A percentile compares a stretch with the other conserved stretches of the same genome.
These are phyloP conservation scores for Hanseniaspora vineae DNA, from an alignment of 805 yeast genomes.

Conservation along the genomic window DNA sequence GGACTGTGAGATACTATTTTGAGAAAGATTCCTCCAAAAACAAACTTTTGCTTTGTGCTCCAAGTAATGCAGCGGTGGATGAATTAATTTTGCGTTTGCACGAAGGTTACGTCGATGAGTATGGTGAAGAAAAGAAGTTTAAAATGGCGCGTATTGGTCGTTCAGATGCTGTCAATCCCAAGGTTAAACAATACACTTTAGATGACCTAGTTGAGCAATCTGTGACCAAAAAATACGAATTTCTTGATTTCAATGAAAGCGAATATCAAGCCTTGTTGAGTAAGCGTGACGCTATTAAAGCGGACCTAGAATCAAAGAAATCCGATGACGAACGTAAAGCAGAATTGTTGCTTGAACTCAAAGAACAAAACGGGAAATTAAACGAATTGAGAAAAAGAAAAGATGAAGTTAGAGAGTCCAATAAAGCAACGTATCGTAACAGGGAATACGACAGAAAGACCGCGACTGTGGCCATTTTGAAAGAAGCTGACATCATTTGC, in stretches of 20 bases:
- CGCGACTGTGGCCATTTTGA: constrained; percentile 15
- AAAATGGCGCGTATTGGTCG: constrained; percentile 78
- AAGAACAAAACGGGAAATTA: constrained; percentile 46
- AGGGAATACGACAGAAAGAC: constrained; percentile 68
- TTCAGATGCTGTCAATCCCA: constrained; percentile 71
- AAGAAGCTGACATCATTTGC: constrained; percentile 22
- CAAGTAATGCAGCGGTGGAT: constrained; percentile 98
- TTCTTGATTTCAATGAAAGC: constrained; percentile 22
- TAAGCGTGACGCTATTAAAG: constrained; percentile 45
- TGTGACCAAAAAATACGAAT: constrained; percentile 29
- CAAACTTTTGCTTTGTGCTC: constrained; percentile 85
- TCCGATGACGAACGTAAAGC: constrained; percentile 27
- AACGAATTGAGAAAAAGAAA: constrained; percentile 59
- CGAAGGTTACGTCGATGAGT: constrained; percentile 48
- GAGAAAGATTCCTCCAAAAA: constrained; percentile 23
- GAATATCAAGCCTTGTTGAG: constrained; percentile 32
- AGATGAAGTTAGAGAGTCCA: constrained; percentile 69
- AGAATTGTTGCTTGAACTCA: constrained; percentile 35
- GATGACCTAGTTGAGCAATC: constrained; percentile 73
- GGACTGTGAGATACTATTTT: constrained; percentile 70
- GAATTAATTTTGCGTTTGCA: constrained; percentile 77
- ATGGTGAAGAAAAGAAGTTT: constrained; percentile 44
- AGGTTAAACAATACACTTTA: constrained; percentile 70
- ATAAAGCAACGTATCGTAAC: constrained; percentile 54
- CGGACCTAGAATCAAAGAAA: constrained; percentile 15